Evolutionary conservation across 2,329 filamentous ascomycete species (phyloP).

Genomic region (Talaromyces albobiverticillius): DNA sequence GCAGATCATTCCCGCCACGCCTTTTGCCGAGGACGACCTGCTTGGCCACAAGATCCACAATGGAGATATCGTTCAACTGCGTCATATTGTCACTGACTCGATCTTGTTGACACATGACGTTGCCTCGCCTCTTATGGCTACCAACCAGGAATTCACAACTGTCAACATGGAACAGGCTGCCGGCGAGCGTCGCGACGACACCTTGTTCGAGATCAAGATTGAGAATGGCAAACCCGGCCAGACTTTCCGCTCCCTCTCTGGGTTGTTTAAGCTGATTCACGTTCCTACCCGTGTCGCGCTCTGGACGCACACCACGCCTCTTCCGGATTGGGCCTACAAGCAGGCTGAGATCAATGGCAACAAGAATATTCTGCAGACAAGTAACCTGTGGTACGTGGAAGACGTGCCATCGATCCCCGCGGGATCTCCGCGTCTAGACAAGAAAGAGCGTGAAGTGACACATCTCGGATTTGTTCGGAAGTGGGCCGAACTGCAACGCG

Average conservation of each 20-base stretch:
- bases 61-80: conserved; percentile 80
- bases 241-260: conserved; percentile 84
- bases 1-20: conserved; percentile 75
- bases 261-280: conserved; percentile 95
- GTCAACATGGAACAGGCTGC: conserved; percentile 69
- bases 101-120: conserved; percentile 93
- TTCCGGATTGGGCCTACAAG: conserved; percentile 97
- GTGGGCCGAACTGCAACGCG: conserved; percentile 92
- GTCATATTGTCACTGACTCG: conserved; percentile 80
- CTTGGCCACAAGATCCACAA: conserved; percentile 69
- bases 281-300: conserved; percentile 94
- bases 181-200: conserved; percentile 77
- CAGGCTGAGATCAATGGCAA: conserved; percentile 99
- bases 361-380: conserved; percentile 85
- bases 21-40: conserved; percentile 52
- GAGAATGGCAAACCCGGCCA: conserved; percentile 78
- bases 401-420: conserved; percentile 76
- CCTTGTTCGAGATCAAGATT: conserved; percentile 86
- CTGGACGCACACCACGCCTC: conserved; percentile 94
- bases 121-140: conserved; percentile 91
- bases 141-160: conserved; percentile 97
- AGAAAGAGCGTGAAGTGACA: conserved; percentile 76
- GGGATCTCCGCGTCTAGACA: conserved; percentile 70
- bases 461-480: conserved; percentile 83
- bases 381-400: conserved; percentile 93